Conservation (phyloP, 2,329 filamentous ascomycete genomes). For the Phyllosticta capitalensis region DNA sequence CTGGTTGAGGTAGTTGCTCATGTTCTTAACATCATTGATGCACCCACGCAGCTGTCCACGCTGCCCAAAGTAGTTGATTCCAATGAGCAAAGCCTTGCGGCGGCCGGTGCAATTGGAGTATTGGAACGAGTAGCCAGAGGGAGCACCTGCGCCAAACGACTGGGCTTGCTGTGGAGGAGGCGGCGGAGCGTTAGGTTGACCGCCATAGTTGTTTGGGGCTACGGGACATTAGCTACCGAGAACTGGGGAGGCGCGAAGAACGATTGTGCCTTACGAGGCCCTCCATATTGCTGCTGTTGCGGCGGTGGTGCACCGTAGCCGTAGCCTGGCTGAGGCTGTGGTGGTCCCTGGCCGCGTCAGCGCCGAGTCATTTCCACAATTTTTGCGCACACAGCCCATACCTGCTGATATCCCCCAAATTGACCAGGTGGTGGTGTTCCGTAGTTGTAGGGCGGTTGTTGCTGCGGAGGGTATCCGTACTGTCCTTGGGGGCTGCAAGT, state of each 20-base stretch:
- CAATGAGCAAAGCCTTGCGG: conserved; percentile 81
- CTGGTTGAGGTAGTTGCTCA: conserved; percentile 82
- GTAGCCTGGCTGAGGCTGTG: conserved; percentile 23
- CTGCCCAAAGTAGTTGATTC: conserved; percentile 95
- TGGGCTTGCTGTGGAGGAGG: conserved; percentile 53
- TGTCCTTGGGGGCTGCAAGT: conserved; percentile 25
- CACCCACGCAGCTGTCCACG: conserved; percentile 83
- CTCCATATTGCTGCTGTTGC: conserved; percentile 12
- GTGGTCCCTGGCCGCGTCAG: conserved; percentile 19
- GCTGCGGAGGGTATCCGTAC: conserved; percentile 24
- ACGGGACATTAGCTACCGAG: conserved; percentile 24
- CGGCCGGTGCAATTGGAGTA: conserved; percentile 86
- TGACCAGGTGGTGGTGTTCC: conserved; percentile 34
- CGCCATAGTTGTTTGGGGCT: conserved; percentile 13
- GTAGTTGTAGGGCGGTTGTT: conserved; percentile 31
- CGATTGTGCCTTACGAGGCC: neutral
- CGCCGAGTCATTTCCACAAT: conserved; percentile 21
- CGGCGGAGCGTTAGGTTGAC: conserved; percentile 40
- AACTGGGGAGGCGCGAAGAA: conserved; percentile 1
- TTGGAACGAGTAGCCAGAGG: conserved; percentile 71
- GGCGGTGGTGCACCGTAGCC: conserved; percentile 7
- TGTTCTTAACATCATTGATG: conserved; percentile 96
- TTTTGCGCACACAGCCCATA: conserved; percentile 17
- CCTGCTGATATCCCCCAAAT: conserved; percentile 33
- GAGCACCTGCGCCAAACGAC: conserved; percentile 57